phyloP scores from a whole-genome alignment of 345 rosid species.

The Cardiospermum halicacabum region DNA sequence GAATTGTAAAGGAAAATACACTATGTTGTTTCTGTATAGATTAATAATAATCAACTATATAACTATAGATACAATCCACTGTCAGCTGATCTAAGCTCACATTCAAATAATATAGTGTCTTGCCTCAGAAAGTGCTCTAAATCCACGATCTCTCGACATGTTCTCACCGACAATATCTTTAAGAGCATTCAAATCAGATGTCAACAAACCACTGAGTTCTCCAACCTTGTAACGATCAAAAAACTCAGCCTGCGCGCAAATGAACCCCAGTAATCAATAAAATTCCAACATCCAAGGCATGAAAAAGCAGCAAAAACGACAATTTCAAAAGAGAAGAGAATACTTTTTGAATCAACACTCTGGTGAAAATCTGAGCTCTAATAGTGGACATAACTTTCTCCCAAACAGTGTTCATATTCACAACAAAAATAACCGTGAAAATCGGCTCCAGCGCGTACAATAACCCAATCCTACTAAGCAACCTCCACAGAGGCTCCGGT shows the following conservation, averaged over 20 bases:
- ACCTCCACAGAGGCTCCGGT: slow-evolving; percentile 71
- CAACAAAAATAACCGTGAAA: slow-evolving; percentile 71
- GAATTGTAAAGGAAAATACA: not conserved
- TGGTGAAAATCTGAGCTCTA: slow-evolving; percentile 75
- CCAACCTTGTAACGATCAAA: slow-evolving; percentile 93
- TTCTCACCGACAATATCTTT: slow-evolving; percentile 81
- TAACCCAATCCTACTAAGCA: slow-evolving; percentile 64
- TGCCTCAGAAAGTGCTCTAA: slow-evolving; percentile 99
- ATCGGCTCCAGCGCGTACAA: slow-evolving; percentile 77
- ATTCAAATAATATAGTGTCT: slow-evolving; percentile 55
- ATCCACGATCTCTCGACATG: slow-evolving; percentile 92
- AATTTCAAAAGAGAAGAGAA: not conserved
- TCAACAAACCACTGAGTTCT: slow-evolving; percentile 75
- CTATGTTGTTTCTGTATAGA: slow-evolving; percentile 8
- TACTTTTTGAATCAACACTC: slow-evolving; percentile 85
- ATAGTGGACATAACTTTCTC: slow-evolving; percentile 79
- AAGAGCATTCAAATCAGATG: slow-evolving; percentile 87
- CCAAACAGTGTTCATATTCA: slow-evolving; percentile 72
- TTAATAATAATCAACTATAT: slow-evolving; percentile 15
- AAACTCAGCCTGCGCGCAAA: slow-evolving; percentile 64
- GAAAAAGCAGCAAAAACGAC: not conserved
- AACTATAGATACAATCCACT: too few relatives aligned
- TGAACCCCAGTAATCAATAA: not conserved
- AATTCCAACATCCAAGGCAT: not conserved
- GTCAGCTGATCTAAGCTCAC: slow-evolving; percentile 50